Base-by-base conservation (phyloP, 2,329 filamentous ascomycete genomes). In the Claviceps citrina region DNA sequence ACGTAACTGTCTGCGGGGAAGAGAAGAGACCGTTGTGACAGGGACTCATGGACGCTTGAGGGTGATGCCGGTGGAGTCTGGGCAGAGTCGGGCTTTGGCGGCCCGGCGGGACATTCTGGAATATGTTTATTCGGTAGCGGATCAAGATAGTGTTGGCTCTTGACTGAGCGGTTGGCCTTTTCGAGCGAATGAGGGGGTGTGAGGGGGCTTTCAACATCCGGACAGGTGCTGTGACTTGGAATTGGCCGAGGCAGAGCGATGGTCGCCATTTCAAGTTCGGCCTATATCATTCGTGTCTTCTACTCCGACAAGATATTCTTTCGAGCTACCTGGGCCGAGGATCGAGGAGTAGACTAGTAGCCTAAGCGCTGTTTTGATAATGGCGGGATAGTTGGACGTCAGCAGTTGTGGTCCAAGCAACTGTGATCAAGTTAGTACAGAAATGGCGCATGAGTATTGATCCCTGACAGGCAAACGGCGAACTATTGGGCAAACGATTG, bases 121-220 rank as follows among this genome's bases (percentile, higher is more conserved):
- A 94, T 68, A 60, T 94, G 85, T 60, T 91, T 93, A 63, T 93
- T 94, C 8, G 86, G 84, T 19, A 91, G 68, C 6, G 81, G 51
- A 44, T 43, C 55, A 47, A 44, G 58, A 51, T 44, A 43, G 44
- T 44, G 49, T 35, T 49, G 53, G 38, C 44, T 48, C 37, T 44
- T 44, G 40, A 44, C 44, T 39, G 47, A 25, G 12, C 44, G 32
- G 38, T 48, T 50, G 26, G 53, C 44, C 12, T 51, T 47, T 39
- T 60, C 54, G 44, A 68, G 59, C 22, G 63, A 57, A 43, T 63
- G 60, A 25, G 64, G 61, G 31, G 62, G 59, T 8, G 62, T 56
- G 44, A 64, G 53, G 41, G 55, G 49, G 31, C 54, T 36, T 22
- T 49, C 54, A 43, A 67, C 59, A 48, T 62, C 57, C 32, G 65